A percentile compares a stretch with the other conserved stretches of the same genome.
Evolutionary conservation across 1,284 basidiomycete species (phyloP).

Genomic region (Irpex lacteus): DNA sequence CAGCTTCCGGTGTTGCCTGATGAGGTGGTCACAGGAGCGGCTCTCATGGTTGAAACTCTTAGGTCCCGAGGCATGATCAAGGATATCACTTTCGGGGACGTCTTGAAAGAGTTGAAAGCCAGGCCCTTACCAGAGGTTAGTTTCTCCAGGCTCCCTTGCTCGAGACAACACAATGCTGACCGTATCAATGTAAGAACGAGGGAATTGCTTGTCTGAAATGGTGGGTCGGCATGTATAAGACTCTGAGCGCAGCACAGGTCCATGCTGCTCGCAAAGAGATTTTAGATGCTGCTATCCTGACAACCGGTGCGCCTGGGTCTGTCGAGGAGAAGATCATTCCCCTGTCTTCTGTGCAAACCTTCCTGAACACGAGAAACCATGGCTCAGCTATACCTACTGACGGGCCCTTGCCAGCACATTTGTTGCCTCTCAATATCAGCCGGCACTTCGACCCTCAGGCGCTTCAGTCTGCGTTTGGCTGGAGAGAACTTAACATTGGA

Average conservation of each 20-base stretch:
- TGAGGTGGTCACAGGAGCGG: slow-evolving; percentile 61
- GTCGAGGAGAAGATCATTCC: slow-evolving; percentile 57
- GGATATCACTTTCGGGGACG: slow-evolving; percentile 84
- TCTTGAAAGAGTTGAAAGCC: slow-evolving; percentile 75
- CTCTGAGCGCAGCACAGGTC: slow-evolving; percentile 41
- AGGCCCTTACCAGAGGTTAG: slow-evolving; percentile 69
- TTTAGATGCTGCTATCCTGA: slow-evolving; percentile 68
- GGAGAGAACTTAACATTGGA: slow-evolving; percentile 76
- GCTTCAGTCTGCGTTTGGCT: slow-evolving; percentile 67
- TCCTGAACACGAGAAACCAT: slow-evolving; percentile 70
- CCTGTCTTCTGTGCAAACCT: slow-evolving; percentile 68
- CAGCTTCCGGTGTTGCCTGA: slow-evolving; percentile 77
- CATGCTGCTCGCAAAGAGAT: slow-evolving; percentile 57
- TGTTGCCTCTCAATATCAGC: slow-evolving; percentile 73
- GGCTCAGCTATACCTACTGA: slow-evolving; percentile 71
- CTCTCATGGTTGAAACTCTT: slow-evolving; percentile 64
- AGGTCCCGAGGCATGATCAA: slow-evolving; percentile 72
- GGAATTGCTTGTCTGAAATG: slow-evolving; percentile 84
- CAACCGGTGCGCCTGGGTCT: slow-evolving; percentile 37
- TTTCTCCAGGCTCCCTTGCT: too few relatives aligned
- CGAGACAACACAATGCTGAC: not conserved
- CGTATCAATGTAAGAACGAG: slow-evolving; percentile 3
- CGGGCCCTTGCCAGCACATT: slow-evolving; percentile 77
- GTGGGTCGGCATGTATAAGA: slow-evolving; percentile 75
- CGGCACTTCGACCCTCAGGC: slow-evolving; percentile 58